Base-by-base conservation (phyloP, 2,329 filamentous ascomycete species). In the Epichloe brachyelytri region DNA sequence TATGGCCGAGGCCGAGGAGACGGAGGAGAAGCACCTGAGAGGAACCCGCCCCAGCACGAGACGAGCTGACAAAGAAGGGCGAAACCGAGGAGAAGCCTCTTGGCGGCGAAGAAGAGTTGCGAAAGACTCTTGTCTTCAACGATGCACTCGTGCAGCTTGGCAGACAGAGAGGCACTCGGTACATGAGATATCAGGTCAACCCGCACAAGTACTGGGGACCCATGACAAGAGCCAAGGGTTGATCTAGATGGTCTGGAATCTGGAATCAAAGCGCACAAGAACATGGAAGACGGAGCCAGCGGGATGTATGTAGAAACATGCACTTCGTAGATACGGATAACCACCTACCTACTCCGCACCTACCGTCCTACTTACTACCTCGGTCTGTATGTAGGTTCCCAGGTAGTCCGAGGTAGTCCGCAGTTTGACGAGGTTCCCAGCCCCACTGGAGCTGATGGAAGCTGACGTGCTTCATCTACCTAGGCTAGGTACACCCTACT, bases 131-230 rank as follows among this genome's bases (percentile, higher is more conserved):
- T 14, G 63, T 72, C 1, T 97, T 98, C 64, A 83, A 97, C 63
- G 87, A 93, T 65, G 65, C 73, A 37, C 74, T 96, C 12, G 89
- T 88, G 65, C 65, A 73, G 50, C 74, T 96, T 12, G 91, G 90
- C 0, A 83, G 75, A 58, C 83, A 88, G 53, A 77, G 73, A 55
- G 77, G 79, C 49, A 76, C 72, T 53, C 85, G 83, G 56, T 74
- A 94, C 44, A 82, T 94, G 50, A 76, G 91, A 55, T 98, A 96
- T 67, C 93, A 95, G 71, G 71, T 83, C 54, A 97, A 97, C 63
- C 93, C 93, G 44, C 75, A 85, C 53, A 83, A 88, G 62, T 93
- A 97, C 65, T 98, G 93, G 93, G 93, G 93, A 0, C 93, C 93
- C 1, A 81, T 95, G 80, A 73, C 70, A 49, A 71, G 72, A 56